Evolutionary conservation across 805 yeast species (phyloP), one percentile per base, ranked within the genome.

Genomic region (Saturnispora zaruensis): DNA sequence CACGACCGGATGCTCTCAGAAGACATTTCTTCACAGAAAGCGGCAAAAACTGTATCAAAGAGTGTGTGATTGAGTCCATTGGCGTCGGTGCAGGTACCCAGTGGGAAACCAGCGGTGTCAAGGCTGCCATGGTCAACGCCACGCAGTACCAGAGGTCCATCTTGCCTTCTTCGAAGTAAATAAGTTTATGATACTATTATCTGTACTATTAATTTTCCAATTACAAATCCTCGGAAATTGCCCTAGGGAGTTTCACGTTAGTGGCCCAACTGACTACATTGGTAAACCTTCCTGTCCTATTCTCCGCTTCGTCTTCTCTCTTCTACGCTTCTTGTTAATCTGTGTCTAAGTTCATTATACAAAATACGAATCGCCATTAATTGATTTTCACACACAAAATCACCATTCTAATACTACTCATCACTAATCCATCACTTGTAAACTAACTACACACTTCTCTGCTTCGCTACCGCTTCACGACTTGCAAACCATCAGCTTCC

Each of bases 11-110:
- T 68, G 93, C 91, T 0, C 65, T 85, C 46, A 78, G 87, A 5
- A 72, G 93, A 57, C 95, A 85, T 66, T 84, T 85, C 63, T 77
- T 84, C 58, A 84, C 95, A 0, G 91, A 83, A 57, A 78, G 84
- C 30, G 93, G 93, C 4, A 79, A 81, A 68, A 72, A 73, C 46
- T 85, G 95, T 66, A 81, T 85, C 28, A 67, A 76, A 47, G 85
- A 87, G 0, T 67, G 83, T 53, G 75, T 82, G 68, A 82, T 79
- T 43, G 49, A 45, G 24, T 20, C 24, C 5, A n/a, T 44, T 2
- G 51, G 47, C 4, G 33, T 40, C 16, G 52, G 50, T 11, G 3
- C 26, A 2, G 55, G 51, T 13, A 26, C 40, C 25, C 37, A 44
- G n/a, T 36, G 43, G 37, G 55, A 44, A 13, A 51, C 38, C 5